These are phyloP conservation scores for apple (Malus domestica) DNA, from an alignment of 306 rosid genomes.

Conservation along the genomic window ASM211411v1 NC_041794.1:34195001-34195500, in stretches of 20 bases:
- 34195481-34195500: neutral
- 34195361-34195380: neutral
- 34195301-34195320: neutral
- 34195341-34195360: neutral
- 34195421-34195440: constrained; percentile 40
- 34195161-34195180: neutral
- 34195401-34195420: constrained; percentile 30
- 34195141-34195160: neutral
- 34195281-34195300: neutral
- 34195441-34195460: neutral
- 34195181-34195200: neutral
- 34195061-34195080: no score
- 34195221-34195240: neutral
- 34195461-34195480: neutral
- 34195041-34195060: neutral
- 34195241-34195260: neutral
- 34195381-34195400: constrained; percentile 17
- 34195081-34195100: no score
- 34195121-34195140: neutral
- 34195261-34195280: neutral
- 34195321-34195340: constrained; percentile 4
- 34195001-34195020: no score
- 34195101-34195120: neutral
- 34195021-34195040: no score
- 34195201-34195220: neutral